A percentile compares a stretch with the other conserved stretches of the same genome.
phyloP scores from a whole-genome alignment of 225 moss, liverwort and hornwort genomes.

The Bryoerythrophyllum caledonicum region DNA sequence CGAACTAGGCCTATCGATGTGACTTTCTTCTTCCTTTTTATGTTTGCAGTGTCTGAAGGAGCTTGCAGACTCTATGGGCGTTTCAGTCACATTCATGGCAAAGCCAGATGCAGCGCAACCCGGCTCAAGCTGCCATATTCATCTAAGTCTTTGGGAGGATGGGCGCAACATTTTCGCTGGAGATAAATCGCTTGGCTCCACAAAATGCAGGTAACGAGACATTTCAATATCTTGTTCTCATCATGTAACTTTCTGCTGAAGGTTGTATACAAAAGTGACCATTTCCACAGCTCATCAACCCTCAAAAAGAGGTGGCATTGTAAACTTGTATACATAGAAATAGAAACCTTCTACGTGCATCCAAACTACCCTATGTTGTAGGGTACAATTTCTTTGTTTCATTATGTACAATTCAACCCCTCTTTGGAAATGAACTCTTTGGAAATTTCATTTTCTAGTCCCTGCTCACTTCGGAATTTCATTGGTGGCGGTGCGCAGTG shows the following conservation, averaged over 20 bases:
- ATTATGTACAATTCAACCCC: too few species aligned
- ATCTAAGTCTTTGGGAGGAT: conserved; percentile 82
- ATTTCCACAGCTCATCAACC: too few species aligned
- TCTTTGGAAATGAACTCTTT: too few species aligned
- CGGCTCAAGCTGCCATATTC: conserved; percentile 96
- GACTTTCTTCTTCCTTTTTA: background rate
- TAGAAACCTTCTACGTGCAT: too few species aligned
- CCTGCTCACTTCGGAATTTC: too few species aligned
- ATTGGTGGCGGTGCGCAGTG: conserved; percentile 46
- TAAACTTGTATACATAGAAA: too few species aligned
- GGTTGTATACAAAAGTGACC: too few species aligned
- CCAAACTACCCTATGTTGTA: too few species aligned
- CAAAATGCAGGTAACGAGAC: conserved; percentile 31
- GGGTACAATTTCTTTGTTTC: too few species aligned
- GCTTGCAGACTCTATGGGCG: conserved; percentile 80
- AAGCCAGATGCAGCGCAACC: conserved; percentile 89
- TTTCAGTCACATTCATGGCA: conserved; percentile 96
- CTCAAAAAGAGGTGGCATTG: too few species aligned
- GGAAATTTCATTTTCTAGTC: too few species aligned
- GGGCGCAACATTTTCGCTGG: conserved; percentile 81
- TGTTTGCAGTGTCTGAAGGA: conserved; percentile 82
- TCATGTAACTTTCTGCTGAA: background rate
- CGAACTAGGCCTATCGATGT: background rate
- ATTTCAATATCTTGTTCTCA: background rate
- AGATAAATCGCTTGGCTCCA: conserved; percentile 63